These are phyloP conservation scores for Acanthamoeba divionensis DNA, from an alignment of 208 protist species.

Conservation along the genomic window DNA sequence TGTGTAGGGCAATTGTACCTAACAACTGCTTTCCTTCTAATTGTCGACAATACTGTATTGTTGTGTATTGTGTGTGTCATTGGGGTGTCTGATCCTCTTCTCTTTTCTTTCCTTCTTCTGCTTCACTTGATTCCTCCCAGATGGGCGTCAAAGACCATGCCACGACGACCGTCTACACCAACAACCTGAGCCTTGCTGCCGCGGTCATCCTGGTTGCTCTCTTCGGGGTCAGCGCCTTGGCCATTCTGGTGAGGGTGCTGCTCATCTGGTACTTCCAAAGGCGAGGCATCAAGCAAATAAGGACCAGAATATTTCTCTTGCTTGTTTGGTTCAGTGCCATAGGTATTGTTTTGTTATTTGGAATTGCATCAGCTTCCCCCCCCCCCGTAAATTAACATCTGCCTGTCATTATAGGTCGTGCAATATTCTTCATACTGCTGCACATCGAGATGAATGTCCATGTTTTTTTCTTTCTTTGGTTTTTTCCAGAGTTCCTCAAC, in stretches of 20 bases:
- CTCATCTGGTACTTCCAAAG: background rate
- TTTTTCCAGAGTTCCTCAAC: slow-evolving; percentile 11
- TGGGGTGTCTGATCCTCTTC: too few relatives aligned
- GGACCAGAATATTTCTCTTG: background rate
- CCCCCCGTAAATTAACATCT: background rate
- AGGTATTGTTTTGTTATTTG: background rate
- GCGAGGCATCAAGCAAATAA: background rate
- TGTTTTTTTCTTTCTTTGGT: slow-evolving; percentile 11
- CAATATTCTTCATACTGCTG: background rate
- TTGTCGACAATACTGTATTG: too few relatives aligned
- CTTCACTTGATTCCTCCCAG: too few relatives aligned
- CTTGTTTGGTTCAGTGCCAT: background rate
- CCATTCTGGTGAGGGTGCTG: background rate
- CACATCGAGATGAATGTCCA: background rate
- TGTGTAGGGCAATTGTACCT: too few relatives aligned
- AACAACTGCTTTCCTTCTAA: too few relatives aligned
- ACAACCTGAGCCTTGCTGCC: background rate
- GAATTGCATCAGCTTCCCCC: background rate
- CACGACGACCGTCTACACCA: background rate
- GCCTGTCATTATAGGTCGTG: background rate
- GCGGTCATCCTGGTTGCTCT: background rate
- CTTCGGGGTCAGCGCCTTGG: background rate
- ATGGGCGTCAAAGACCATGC: too few relatives aligned
- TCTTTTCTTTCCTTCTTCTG: too few relatives aligned
- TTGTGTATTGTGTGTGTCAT: too few relatives aligned